Conservation (phyloP, 148 eudicot genomes). For the Cornus controversa region DNA sequence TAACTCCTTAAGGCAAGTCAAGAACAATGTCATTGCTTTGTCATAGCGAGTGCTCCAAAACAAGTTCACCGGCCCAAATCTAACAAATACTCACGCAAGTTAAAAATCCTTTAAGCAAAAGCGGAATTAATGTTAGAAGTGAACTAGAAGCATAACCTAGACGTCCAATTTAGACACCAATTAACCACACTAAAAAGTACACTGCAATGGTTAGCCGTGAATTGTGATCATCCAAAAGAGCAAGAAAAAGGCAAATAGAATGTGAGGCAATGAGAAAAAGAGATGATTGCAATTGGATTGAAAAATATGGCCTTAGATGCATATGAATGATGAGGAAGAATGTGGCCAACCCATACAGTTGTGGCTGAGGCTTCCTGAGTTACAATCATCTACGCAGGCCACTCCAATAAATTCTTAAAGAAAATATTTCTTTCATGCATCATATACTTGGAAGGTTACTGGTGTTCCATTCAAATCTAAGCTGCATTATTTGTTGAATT, state of each 20-base stretch:
- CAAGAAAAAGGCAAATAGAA: not conserved
- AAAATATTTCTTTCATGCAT: not conserved
- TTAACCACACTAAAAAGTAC: not conserved
- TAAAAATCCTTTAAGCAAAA: slow-evolving; percentile 6
- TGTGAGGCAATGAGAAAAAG: not conserved
- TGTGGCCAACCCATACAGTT: not conserved
- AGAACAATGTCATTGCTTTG: slow-evolving; percentile 95
- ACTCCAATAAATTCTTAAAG: not conserved
- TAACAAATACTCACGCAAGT: slow-evolving; percentile 17
- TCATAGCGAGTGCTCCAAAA: slow-evolving; percentile 99
- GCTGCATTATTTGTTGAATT: not conserved
- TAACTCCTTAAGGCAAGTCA: slow-evolving; percentile 95
- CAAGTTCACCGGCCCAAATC: slow-evolving; percentile 98
- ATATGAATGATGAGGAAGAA: not conserved
- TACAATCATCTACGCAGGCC: not conserved
- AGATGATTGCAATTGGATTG: not conserved
- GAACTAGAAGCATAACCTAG: slow-evolving; percentile 4
- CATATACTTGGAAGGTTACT: not conserved
- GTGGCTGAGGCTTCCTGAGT: not conserved
- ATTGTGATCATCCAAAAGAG: not conserved
- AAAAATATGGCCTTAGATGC: not conserved
- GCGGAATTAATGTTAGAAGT: not conserved
- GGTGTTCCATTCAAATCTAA: not conserved
- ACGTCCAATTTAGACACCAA: not conserved
- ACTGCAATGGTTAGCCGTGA: not conserved